Evolutionary conservation across 108 stramenopile genomes (phyloP).

Genomic region (Skeletonema marinoi): DNA sequence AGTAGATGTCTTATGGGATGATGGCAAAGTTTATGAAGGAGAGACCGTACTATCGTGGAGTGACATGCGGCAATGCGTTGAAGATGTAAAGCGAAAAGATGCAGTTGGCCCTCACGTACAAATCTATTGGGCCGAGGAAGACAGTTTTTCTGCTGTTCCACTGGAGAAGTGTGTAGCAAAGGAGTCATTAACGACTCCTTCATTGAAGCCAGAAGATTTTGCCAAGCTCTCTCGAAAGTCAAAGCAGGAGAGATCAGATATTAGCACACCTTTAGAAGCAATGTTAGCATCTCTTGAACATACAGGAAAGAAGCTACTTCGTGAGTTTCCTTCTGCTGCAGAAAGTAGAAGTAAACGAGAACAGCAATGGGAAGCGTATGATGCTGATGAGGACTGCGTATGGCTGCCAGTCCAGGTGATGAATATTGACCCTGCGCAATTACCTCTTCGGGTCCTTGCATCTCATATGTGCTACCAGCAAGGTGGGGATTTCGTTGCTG

Average conservation of each 20-base stretch:
- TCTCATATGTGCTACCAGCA: conserved; percentile 47
- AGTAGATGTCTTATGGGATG: conserved; percentile 32
- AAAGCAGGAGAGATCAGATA: neutral
- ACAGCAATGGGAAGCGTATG: conserved; percentile 39
- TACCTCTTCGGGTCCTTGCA: conserved; percentile 37
- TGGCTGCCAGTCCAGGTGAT: conserved; percentile 34
- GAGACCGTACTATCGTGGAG: conserved; percentile 18
- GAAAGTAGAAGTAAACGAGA: conserved; percentile 1
- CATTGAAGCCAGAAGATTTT: neutral
- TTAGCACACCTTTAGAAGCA: conserved; percentile 25
- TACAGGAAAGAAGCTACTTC: conserved; percentile 18
- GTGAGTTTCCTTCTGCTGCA: conserved; percentile 1
- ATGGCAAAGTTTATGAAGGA: conserved; percentile 36
- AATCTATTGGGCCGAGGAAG: conserved; percentile 41
- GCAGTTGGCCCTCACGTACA: conserved; percentile 24
- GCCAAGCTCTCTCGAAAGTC: neutral
- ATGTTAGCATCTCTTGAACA: conserved; percentile 26
- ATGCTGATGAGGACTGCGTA: conserved; percentile 41
- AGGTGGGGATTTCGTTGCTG: conserved; percentile 25
- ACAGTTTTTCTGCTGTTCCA: conserved; percentile 33
- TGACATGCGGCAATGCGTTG: conserved; percentile 9
- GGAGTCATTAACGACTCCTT: neutral
- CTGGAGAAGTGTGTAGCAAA: conserved; percentile 8
- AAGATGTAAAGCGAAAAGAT: neutral
- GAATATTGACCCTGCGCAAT: conserved; percentile 1